Percentiles rank a stretch among this genome's conserved stretches.
Conservation (phyloP, 306 rosid genomes). For the Coriaria nepalensis region DNA sequence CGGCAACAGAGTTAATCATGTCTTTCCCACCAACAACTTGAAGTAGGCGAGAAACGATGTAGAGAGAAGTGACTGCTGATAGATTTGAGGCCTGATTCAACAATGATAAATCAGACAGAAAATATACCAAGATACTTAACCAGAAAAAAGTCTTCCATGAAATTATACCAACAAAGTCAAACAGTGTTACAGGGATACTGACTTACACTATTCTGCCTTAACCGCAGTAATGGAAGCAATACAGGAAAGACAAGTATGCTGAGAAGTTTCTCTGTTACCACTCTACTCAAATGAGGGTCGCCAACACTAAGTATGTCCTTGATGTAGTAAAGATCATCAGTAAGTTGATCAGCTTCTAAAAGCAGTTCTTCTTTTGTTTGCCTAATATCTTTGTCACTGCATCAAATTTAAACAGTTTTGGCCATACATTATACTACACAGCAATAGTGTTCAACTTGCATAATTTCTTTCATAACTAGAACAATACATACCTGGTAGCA, state of each 20-base stretch:
- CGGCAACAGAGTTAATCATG: slow-evolving; percentile 42
- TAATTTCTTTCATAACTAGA: background rate
- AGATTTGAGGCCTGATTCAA: slow-evolving; percentile 41
- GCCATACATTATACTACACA: slow-evolving; percentile 1
- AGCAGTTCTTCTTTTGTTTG: slow-evolving; percentile 37
- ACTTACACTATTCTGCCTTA: slow-evolving; percentile 45
- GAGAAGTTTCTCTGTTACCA: slow-evolving; percentile 52
- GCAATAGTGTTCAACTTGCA: slow-evolving; percentile 4
- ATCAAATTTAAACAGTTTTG: slow-evolving; percentile 14
- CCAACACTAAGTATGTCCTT: slow-evolving; percentile 54
- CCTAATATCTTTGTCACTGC: slow-evolving; percentile 37
- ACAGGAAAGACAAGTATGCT: slow-evolving; percentile 47
- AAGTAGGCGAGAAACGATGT: slow-evolving; percentile 50
- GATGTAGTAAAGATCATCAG: slow-evolving; percentile 61
- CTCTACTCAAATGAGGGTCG: slow-evolving; percentile 31
- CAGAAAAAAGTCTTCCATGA: slow-evolving; percentile 4
- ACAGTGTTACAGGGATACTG: background rate
- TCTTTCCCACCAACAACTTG: slow-evolving; percentile 67
- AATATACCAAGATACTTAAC: background rate
- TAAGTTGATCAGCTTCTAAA: slow-evolving; percentile 51
- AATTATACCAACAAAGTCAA: background rate
- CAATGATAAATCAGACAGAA: slow-evolving; percentile 19
- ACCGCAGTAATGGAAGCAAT: slow-evolving; percentile 37
- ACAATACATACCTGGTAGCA: slow-evolving; percentile 32
- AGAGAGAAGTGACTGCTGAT: slow-evolving; percentile 45